Conservation (phyloP, 163 green algal species). For the Prototheca wickerhamii region DNA sequence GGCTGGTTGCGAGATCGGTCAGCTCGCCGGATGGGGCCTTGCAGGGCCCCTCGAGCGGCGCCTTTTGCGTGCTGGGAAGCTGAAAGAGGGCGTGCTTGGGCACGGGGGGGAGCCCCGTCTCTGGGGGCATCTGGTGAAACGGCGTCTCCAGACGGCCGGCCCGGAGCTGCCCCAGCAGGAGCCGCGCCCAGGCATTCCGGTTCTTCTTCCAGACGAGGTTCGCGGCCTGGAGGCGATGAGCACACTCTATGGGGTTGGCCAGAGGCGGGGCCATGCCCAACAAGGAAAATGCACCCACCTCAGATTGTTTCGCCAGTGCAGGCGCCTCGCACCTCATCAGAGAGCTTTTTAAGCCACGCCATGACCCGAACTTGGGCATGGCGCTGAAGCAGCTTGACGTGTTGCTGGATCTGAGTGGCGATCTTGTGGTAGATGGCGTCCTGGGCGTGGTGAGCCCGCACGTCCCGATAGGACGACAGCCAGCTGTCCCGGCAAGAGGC, state of each 20-base stretch:
- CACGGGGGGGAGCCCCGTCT: conserved; percentile 34
- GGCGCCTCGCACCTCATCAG: conserved; percentile 20
- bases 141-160: conserved; percentile 35
- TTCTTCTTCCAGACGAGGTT: conserved; percentile 49
- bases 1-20: too few relatives aligned
- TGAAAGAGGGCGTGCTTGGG: conserved; percentile 20
- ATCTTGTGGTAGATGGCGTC: background rate
- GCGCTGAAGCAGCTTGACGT: conserved; percentile 25
- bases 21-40: too few relatives aligned
- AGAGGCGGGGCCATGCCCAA: background rate
- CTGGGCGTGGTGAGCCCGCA: background rate
- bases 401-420: conserved; percentile 5
- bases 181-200: conserved; percentile 39
- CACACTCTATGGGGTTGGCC: background rate
- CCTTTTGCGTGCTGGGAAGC: background rate
- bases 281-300: background rate
- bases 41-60: background rate
- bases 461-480: background rate
- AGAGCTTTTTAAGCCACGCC: conserved; percentile 41
- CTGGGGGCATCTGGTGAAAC: conserved; percentile 28
- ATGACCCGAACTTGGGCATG: conserved; percentile 27
- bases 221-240: conserved; percentile 14
- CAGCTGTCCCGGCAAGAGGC: too few relatives aligned
- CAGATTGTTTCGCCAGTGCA: background rate
- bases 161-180: conserved; percentile 47